A percentile compares a stretch with the other conserved stretches of the same genome.
These are phyloP conservation scores for Globisporangium nodosum DNA, from an alignment of 352 stramenopile genomes.

Conservation along the genomic window DNA sequence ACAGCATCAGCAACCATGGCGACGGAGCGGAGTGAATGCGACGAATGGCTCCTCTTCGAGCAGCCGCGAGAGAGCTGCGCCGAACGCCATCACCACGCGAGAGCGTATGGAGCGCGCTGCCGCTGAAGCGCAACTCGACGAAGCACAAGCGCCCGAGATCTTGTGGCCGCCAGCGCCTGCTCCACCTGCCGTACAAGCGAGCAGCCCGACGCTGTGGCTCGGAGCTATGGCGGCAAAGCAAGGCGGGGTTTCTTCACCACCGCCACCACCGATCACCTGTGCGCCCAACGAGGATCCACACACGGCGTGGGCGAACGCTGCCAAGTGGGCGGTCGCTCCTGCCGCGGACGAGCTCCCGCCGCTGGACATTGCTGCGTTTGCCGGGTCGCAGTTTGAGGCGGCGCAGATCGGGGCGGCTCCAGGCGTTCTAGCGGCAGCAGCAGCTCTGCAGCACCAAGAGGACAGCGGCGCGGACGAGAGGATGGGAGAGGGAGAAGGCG, in stretches of 20 bases:
- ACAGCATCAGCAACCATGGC: conserved; percentile 3
- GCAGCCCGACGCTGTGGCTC: conserved; percentile 1
- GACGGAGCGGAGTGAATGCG: not conserved
- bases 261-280: not conserved
- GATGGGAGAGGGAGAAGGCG: not conserved
- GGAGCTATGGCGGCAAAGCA: not conserved
- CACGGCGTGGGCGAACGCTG: conserved; percentile 9
- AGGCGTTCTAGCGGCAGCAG: not conserved
- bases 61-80: not conserved
- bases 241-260: not conserved
- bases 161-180: not conserved
- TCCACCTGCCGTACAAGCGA: not conserved
- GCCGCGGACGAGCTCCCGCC: not conserved
- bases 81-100: conserved; percentile 6
- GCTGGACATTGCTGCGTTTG: not conserved
- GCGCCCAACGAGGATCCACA: conserved; percentile 11
- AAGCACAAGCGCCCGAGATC: not conserved
- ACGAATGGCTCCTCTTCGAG: not conserved
- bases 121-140: not conserved
- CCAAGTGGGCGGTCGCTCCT: conserved; percentile 5
- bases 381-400: not conserved
- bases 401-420: not conserved
- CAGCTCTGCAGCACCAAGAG: not conserved
- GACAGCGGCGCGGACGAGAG: not conserved
- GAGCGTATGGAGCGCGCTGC: conserved; percentile 14